These are phyloP conservation scores for Cyberlindnera xylosilytica DNA, from an alignment of 805 yeast genomes.

Conservation along the genomic window DNA sequence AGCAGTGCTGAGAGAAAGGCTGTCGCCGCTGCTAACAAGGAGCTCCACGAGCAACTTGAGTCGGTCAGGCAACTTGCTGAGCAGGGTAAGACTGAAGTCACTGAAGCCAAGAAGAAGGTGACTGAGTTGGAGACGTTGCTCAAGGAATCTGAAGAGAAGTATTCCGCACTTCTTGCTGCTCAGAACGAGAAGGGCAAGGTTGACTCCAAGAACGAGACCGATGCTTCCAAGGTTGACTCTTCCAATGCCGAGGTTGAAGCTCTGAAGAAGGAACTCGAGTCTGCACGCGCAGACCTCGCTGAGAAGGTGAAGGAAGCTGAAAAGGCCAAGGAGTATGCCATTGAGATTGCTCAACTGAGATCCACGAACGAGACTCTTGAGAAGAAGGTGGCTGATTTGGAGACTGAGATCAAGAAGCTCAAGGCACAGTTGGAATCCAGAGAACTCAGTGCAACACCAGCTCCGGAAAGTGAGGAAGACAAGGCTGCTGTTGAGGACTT, in stretches of 20 bases:
- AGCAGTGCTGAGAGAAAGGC: conserved; percentile 24
- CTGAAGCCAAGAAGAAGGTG: not conserved
- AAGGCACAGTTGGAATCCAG: not conserved
- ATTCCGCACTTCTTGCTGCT: not conserved
- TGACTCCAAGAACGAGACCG: no score
- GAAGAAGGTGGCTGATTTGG: conserved; percentile 15
- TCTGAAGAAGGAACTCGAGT: conserved; percentile 10
- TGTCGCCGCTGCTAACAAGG: conserved; percentile 18
- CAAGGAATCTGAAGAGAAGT: not conserved
- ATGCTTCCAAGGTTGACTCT: conserved; percentile 6
- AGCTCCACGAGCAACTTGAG: conserved; percentile 11
- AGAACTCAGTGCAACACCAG: not conserved
- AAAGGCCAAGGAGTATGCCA: conserved; percentile 37
- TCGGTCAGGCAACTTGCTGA: conserved; percentile 6
- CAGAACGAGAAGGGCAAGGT: no score
- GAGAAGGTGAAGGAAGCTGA: conserved; percentile 22
- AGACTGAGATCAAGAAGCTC: conserved; percentile 7
- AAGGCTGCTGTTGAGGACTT: not conserved
- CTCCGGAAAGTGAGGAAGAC: not conserved
- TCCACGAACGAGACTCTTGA: conserved; percentile 35
- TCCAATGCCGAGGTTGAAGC: conserved; percentile 9
- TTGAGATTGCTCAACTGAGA: conserved; percentile 32
- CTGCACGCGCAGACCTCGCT: conserved; percentile 16
- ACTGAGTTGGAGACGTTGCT: not conserved
- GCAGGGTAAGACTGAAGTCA: not conserved